Evolutionary conservation across 148 eudicot genomes (phyloP), one percentile per base, ranked within the genome.

Genomic region (Camellia sinensis): DNA sequence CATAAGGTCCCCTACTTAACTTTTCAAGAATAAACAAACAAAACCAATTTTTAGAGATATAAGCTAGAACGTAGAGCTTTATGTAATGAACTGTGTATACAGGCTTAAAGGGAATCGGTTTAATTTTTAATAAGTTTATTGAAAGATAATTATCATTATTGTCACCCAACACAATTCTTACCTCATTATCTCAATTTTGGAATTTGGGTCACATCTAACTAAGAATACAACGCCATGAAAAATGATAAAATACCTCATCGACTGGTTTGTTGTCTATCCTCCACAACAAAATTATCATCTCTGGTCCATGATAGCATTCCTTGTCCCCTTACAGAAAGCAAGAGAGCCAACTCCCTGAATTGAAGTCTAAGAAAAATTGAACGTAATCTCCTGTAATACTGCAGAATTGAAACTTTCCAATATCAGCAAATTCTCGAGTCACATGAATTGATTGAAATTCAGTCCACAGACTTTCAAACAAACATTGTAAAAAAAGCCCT

Each of bases 321-420:
- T 85, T 87, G 85, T 56, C 88, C 91, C 73, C 80, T 81, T 46
- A 66, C 88, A 79, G 86, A 77, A 62, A 89, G 86, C 75, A 89
- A n/a, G 74, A 66, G 87, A 81, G 61, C 83, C 82, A 71, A 84
- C 66, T 65, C 85, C 88, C 79, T 85, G 88, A 73, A n/a, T 79
- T 45, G 72, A 83, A 86, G 73, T 89, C 89, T 89, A 67, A 60
- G 59, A 83, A 62, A 78, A 65, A 67, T 41, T 22, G 44, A 40
- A 53, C 81, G 78, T 71, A 86, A 78, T 70, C 44, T 45, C 56
- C 40, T 65, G 61, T 67, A 54, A 29, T 61, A 60, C 7, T 44
- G 63, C 44, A 57, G n/a, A 29, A n/a, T 46, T 21, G 74, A 62
- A 54, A 48, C 19, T 44, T 53, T 79, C 43, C n/a, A n/a, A 22